Base-by-base conservation (phyloP, 257 asterid genomes). In the Rauvolfia tetraphylla region DNA sequence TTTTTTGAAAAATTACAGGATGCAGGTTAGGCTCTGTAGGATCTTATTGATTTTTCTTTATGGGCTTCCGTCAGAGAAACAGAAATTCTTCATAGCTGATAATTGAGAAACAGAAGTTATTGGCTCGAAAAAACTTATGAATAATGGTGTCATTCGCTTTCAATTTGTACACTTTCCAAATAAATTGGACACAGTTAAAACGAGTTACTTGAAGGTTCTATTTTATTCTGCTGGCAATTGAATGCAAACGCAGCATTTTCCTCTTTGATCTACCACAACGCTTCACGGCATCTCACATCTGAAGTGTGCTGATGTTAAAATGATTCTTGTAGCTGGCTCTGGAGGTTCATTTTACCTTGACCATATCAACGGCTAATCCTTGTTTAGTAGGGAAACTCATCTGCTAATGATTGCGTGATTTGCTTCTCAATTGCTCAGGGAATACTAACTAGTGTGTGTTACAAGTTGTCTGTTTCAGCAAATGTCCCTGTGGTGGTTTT, bases 321-420 rank as follows among this genome's bases (percentile, higher is more conserved):
- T 23, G 1, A 34, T 34, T 17, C 7, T 18, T 65, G 14, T 7
- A 1, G 15, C 71, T 36, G 31, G 15, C 71, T 66, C 15, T 11
- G 1, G 15, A 38, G 29, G 29, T 66, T 2, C 31, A 9, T 39
- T 66, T 66, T 36, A 39, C 0, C 12, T 15, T 33, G 70, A 34
- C 34, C 34, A 58, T 56, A 22, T 56, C 39, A 62, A 34, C 9
- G 15, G 41, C 59, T 63, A 63, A 63, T 33, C 46, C 18, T 36
- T 89, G 91, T 74, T 89, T 86, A 89, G 49, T 68, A 61, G 29
- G 51, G 39, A 38, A 27, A 57, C 46, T 34, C 62, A 42, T 41
- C 56, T 41, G 44, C 56, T 17, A 14, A 36, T 56, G 27, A 18
- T 65, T 65, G 27, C 70, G 18, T 72, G 51, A 36, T 38, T 34